phyloP scores from a whole-genome alignment of 169 alveolate genomes.

The Eimeria zaria region DNA sequence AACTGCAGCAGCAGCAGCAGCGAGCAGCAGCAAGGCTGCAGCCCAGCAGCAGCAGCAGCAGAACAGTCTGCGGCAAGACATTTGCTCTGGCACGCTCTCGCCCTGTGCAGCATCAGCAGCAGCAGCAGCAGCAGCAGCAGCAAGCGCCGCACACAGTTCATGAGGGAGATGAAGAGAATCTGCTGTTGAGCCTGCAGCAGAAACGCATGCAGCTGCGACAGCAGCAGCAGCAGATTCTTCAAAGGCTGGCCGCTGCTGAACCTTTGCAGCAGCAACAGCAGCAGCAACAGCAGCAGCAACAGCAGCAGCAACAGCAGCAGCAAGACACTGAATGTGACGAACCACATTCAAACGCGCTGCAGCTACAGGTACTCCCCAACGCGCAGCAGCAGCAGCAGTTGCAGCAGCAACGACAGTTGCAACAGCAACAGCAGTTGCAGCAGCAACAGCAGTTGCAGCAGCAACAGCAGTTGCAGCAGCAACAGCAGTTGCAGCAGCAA shows the following conservation, averaged over 20 bases:
- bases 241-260: neutral
- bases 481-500: too few relatives aligned
- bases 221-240: conserved; percentile 69
- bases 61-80: conserved; percentile 16
- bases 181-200: conserved; percentile 41
- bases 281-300: conserved; percentile 19
- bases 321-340: too few relatives aligned
- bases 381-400: conserved; percentile 6
- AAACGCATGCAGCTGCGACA: conserved; percentile 55
- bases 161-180: conserved; percentile 28
- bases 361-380: neutral
- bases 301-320: conserved; percentile 19
- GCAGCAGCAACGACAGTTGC: conserved; percentile 16
- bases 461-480: too few relatives aligned
- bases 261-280: conserved; percentile 1
- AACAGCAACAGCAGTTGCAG: neutral
- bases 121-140: conserved; percentile 42
- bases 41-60: conserved; percentile 26
- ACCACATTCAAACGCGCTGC: neutral
- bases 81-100: conserved; percentile 57
- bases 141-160: neutral
- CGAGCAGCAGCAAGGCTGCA: conserved; percentile 43
- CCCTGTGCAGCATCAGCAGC: conserved; percentile 40
- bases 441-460: conserved; percentile 17
- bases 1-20: conserved; percentile 23